Percentiles rank a stretch among this genome's conserved stretches.
Evolutionary conservation across 78 protist species (phyloP).

Genomic region (Blattamonas nauphoetae): DNA sequence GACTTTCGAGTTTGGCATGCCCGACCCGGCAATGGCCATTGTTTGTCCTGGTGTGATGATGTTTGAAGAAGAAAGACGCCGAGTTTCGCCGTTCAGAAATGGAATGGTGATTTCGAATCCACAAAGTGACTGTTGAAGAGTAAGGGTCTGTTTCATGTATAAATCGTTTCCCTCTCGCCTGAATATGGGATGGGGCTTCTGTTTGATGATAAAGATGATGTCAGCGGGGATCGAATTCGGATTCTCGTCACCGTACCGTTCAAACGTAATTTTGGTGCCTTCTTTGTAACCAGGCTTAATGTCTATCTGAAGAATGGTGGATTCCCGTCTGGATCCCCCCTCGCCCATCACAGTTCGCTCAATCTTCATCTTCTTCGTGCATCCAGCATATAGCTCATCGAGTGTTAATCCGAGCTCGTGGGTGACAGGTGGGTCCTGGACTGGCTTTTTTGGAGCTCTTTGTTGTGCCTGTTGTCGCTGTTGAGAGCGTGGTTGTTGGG

Average conservation of each 20-base stretch:
- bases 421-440: not conserved
- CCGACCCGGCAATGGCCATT: conserved; percentile 19
- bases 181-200: not conserved
- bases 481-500: not conserved
- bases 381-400: conserved; percentile 20
- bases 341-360: not conserved
- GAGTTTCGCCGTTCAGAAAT: not conserved
- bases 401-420: not conserved
- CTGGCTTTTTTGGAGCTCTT: no score
- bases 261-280: conserved; percentile 10
- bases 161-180: not conserved
- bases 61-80: not conserved
- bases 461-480: not conserved
- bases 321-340: conserved; percentile 7
- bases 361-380: conserved; percentile 26
- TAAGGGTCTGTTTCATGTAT: not conserved
- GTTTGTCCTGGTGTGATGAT: conserved; percentile 5
- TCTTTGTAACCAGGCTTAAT: conserved; percentile 17
- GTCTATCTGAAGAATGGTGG: not conserved
- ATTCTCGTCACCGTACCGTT: conserved; percentile 6
- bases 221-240: conserved; percentile 17
- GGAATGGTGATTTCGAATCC: not conserved
- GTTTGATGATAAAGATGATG: not conserved
- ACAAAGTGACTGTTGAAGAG: conserved; percentile 11
- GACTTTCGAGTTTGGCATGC: conserved; percentile 23